Percentiles rank a stretch among this genome's conserved stretches.
Evolutionary conservation across 352 stramenopile species (phyloP).

Genomic region (Phytophthora tentaculata): DNA sequence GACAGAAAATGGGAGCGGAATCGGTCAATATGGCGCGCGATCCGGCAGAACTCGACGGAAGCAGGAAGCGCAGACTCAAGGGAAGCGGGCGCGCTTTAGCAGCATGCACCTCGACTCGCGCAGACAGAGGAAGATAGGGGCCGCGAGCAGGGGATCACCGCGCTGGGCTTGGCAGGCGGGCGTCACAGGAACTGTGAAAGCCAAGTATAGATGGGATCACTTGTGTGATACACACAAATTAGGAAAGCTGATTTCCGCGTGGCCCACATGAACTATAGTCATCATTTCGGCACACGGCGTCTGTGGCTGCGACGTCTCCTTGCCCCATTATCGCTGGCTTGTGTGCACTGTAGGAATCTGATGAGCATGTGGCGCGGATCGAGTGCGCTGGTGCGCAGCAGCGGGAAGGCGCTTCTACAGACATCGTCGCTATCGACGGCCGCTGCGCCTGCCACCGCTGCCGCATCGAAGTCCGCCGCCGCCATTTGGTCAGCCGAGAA

Average conservation of each 20-base stretch:
- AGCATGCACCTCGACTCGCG: constrained; percentile 23
- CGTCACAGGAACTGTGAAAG: constrained; percentile 18
- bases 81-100: neutral
- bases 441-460: constrained; percentile 1
- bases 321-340: constrained; percentile 6
- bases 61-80: constrained; percentile 7
- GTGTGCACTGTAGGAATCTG: neutral
- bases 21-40: constrained; percentile 2
- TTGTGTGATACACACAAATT: constrained; percentile 1
- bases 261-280: neutral
- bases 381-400: constrained; percentile 32
- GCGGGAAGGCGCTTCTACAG: constrained; percentile 19
- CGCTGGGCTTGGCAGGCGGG: constrained; percentile 11
- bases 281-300: constrained; percentile 11
- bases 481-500: constrained; percentile 78
- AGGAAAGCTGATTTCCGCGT: neutral
- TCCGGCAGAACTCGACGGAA: neutral
- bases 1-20: constrained; percentile 19
- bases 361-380: constrained; percentile 49
- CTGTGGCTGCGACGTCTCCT: constrained; percentile 22
- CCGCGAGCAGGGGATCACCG: constrained; percentile 10
- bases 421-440: constrained; percentile 35
- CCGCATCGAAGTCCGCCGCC: constrained; percentile 7
- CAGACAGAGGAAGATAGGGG: constrained; percentile 19
- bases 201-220: constrained; percentile 25